Evolutionary conservation across 768 basidiomycete species (phyloP), one percentile per base, ranked within the genome.

Genomic region (Tylopilus vinaceipallidus): DNA sequence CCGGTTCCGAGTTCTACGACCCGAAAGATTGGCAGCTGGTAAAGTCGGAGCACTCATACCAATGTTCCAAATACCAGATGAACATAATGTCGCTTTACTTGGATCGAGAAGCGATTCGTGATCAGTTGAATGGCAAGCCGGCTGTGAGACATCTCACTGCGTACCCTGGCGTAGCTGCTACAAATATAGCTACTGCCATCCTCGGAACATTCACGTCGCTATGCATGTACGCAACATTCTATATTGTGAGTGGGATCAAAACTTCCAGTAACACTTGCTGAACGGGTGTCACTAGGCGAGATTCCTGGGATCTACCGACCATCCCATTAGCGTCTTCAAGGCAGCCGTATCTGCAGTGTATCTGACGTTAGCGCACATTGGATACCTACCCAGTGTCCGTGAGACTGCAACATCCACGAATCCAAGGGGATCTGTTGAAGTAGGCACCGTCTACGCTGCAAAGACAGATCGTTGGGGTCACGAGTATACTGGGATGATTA

Each of bases 11-110:
- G 16, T 78, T 68, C 52, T 88, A 82, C 54, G 76, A 84, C 47
- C 61, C 74, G 0, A 74, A 78, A 24, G 91, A 94, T 65, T 86
- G 83, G 82, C 91, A 93, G 60, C 73, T 86, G 33, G 67, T 76
- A 37, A 73, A 78, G 40, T 81, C 83, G 8, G 62, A 67, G 17
- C 75, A 80, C 49, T 80, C 88, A 1, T 94, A 92, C 60, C 79
- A 88, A 58, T 73, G 70, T 33, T 75, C 80, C 11, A 93, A 93
- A 65, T 91, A 86, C 60, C 84, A 91, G 68, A 82, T 83, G 22
- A 88, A 91, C 59, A 63, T 92, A 40, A 70, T 91, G 35, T 73
- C 75, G 1, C 68, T 79, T 2, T 67, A 73, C 37, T 73, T 93
- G 40, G 81, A 86, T 50, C 71, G 62, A 26, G 62, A 66, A 5